Evolutionary conservation across 2,329 filamentous ascomycete species (phyloP), one percentile per base, ranked within the genome.

Genomic region (Didymella keratinophila): DNA sequence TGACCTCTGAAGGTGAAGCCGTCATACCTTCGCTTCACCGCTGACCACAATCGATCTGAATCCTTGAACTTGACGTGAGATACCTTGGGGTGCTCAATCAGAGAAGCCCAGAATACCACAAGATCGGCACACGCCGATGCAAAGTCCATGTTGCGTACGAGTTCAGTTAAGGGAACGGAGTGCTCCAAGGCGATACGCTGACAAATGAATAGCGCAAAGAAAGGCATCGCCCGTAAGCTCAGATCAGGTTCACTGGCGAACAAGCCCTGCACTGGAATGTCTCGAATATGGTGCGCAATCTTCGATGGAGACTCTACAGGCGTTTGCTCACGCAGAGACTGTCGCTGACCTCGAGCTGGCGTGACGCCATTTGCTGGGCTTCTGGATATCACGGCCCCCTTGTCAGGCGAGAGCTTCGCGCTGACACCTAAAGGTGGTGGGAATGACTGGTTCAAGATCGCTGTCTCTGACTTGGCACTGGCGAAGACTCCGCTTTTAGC

Each of bases 1-100:
- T 62, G 62, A 7, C 69, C 76, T 56, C 76, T 77, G 60, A 78
- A 76, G 0, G 70, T 74, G 42, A 63, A 73, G 11, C 73, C 66
- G 43, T 74, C 65, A 45, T 72, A 67, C 1, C 55, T 28, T 3
- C 51, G 56, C 28, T 66, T 66, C 0, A 58, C 43, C n/a, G 70
- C 62, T 30, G 61, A 32, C 75, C 75, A 78, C 5, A 72, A 52
- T 18, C 62, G 58, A 18, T 39, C 51, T 4, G 69, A 34, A 2
- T 71, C 67, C 28, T 46, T 61, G 34, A 52, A 28, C 11, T 56
- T 52, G 9, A 63, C 18, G 10, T 43, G 30, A 3, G 45, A 10
- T 1, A 57, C 12, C 10, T 61, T 47, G 1, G 49, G 42, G 25
- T 63, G 52, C 0, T 45, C 18, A 8, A 58, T 23, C 18, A 75